These are phyloP conservation scores for Yarrowia sp. DNA, from an alignment of 805 yeast genomes.

Conservation along the genomic window DNA sequence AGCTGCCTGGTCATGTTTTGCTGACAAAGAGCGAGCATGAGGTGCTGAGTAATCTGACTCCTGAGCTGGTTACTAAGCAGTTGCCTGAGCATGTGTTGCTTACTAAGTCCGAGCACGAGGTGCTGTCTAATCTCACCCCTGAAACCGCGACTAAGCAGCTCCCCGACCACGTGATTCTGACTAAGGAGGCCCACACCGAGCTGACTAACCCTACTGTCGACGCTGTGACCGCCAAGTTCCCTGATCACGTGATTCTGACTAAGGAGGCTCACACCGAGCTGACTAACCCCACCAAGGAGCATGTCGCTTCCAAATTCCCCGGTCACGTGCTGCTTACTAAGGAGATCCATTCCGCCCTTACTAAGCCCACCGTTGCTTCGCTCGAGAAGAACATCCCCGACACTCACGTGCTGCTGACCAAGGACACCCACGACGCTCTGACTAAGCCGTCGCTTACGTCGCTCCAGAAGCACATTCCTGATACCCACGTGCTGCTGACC, in stretches of 20 bases:
- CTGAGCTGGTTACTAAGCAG: background rate
- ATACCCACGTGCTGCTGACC: background rate
- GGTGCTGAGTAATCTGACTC: background rate
- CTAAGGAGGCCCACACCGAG: background rate
- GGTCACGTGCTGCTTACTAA: background rate
- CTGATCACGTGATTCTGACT: background rate
- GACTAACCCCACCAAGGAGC: background rate
- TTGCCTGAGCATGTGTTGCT: background rate
- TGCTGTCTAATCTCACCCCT: background rate
- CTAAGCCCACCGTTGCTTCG: background rate
- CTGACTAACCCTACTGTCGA: background rate
- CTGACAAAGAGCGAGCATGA: background rate
- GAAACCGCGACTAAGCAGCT: background rate
- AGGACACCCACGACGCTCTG: background rate
- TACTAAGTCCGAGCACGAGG: background rate
- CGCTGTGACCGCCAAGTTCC: background rate
- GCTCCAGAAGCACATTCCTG: background rate
- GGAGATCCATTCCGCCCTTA: background rate
- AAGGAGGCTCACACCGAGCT: background rate
- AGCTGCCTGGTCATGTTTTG: background rate
- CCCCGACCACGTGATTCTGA: slow-evolving; percentile 8
- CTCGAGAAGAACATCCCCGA: background rate
- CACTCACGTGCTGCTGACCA: background rate
- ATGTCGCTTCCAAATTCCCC: slow-evolving; percentile 20
- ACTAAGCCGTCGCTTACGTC: slow-evolving; percentile 31